Conservation (phyloP, 768 basidiomycete species). For the Mycena amicta region DNA sequence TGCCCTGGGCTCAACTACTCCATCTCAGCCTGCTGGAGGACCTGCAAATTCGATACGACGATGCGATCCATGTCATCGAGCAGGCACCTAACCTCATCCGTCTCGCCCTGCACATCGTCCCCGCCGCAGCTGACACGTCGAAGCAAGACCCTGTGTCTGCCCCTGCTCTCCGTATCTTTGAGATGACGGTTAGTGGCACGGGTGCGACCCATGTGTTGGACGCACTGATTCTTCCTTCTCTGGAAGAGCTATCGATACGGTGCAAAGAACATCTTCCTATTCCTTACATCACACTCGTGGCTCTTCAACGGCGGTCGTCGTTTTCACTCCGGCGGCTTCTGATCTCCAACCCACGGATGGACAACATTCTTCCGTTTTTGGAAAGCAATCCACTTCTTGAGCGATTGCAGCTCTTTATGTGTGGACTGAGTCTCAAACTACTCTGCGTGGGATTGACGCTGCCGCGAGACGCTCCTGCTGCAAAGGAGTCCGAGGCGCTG, state of each 20-base stretch:
- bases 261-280: neutral
- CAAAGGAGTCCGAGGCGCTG: neutral
- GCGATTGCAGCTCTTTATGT: slow-evolving; percentile 10
- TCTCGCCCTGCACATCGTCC: slow-evolving; percentile 4
- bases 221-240: slow-evolving; percentile 12
- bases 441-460: slow-evolving; percentile 1
- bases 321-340: slow-evolving; percentile 12
- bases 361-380: slow-evolving; percentile 8
- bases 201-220: too few species aligned
- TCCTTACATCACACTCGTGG: slow-evolving; percentile 4
- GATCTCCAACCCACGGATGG: slow-evolving; percentile 1
- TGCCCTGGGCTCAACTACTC: slow-evolving; percentile 13
- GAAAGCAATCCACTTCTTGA: slow-evolving; percentile 8
- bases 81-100: slow-evolving; percentile 1
- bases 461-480: neutral
- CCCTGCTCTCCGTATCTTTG: slow-evolving; percentile 6
- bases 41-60: slow-evolving; percentile 6
- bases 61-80: slow-evolving; percentile 10
- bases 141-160: neutral
- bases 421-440: slow-evolving; percentile 1
- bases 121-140: neutral
- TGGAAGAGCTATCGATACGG: slow-evolving; percentile 12
- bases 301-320: slow-evolving; percentile 11
- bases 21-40: slow-evolving; percentile 4
- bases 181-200: slow-evolving; percentile 9